A percentile compares a stretch with the other conserved stretches of the same genome.
Conservation (phyloP, 2,329 filamentous ascomycete genomes). For the Botrytis fabae region DNA sequence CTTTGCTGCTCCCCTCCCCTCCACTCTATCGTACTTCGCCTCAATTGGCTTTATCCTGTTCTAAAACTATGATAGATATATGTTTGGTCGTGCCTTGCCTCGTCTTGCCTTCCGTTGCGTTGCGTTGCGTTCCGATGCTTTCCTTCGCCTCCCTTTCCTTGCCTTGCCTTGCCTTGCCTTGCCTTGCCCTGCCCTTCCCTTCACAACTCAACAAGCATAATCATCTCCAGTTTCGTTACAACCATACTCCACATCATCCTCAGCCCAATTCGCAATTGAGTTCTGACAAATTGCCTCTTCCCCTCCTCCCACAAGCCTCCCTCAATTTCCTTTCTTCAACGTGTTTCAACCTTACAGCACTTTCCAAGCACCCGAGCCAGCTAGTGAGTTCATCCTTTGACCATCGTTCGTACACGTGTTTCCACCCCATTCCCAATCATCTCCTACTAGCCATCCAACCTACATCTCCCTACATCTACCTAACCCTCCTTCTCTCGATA, state of each 20-base stretch:
- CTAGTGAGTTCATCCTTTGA: slow-evolving; percentile 1
- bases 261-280: background rate
- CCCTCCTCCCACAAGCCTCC: background rate
- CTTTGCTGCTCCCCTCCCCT: background rate
- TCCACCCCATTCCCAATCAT: background rate
- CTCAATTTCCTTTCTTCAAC: slow-evolving; percentile 8
- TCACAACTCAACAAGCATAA: slow-evolving; percentile 21
- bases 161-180: background rate
- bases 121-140: background rate
- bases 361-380: slow-evolving; percentile 2
- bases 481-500: background rate
- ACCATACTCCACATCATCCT: slow-evolving; percentile 18
- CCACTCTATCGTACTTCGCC: slow-evolving; percentile 4
- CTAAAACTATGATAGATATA: slow-evolving; percentile 11
- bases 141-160: background rate
- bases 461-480: background rate
- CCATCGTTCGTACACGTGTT: slow-evolving; percentile 19
- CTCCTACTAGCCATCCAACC: background rate
- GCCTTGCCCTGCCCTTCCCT: background rate
- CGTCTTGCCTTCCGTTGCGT: background rate
- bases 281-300: slow-evolving; percentile 1
- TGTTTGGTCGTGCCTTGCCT: background rate
- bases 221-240: slow-evolving; percentile 15
- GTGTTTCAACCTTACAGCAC: slow-evolving; percentile 10
- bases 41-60: background rate